phyloP scores from a whole-genome alignment of 352 stramenopile species.

The Phytophthora uliginosa region DNA sequence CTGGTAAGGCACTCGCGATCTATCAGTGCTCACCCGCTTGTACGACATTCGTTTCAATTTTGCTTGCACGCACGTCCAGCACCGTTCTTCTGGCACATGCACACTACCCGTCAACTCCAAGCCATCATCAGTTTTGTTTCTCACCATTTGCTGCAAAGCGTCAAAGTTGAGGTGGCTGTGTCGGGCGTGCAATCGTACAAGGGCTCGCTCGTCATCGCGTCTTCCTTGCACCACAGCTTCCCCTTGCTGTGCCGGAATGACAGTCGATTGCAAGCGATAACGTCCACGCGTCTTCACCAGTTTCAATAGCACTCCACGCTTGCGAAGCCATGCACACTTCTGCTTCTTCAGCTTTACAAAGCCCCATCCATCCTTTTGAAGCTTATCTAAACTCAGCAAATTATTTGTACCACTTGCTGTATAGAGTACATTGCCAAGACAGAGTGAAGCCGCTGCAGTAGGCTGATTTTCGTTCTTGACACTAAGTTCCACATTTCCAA shows the following conservation, averaged over 20 bases:
- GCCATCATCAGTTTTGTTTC: neutral
- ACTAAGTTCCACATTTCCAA: neutral
- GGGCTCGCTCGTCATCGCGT: too few relatives aligned
- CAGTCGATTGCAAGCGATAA: neutral
- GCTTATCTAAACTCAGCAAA: neutral
- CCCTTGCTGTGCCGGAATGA: neutral
- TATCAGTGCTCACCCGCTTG: conserved; percentile 1
- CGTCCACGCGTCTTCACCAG: neutral
- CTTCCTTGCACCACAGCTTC: neutral
- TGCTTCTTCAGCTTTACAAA: neutral
- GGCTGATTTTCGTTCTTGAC: neutral
- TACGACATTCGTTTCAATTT: neutral
- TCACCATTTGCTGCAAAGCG: too few relatives aligned
- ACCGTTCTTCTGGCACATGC: neutral
- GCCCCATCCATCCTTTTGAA: neutral
- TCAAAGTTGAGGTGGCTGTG: too few relatives aligned
- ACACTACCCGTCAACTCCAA: neutral
- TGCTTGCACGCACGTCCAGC: conserved; percentile 7
- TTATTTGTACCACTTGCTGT: neutral
- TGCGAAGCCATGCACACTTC: neutral
- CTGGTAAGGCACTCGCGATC: neutral
- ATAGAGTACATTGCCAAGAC: neutral
- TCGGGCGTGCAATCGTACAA: too few relatives aligned
- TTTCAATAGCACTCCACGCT: neutral
- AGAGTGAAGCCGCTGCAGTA: neutral